Conservation (phyloP, 169 alveolate genomes). For the Plasmodium knowlesi region DNA sequence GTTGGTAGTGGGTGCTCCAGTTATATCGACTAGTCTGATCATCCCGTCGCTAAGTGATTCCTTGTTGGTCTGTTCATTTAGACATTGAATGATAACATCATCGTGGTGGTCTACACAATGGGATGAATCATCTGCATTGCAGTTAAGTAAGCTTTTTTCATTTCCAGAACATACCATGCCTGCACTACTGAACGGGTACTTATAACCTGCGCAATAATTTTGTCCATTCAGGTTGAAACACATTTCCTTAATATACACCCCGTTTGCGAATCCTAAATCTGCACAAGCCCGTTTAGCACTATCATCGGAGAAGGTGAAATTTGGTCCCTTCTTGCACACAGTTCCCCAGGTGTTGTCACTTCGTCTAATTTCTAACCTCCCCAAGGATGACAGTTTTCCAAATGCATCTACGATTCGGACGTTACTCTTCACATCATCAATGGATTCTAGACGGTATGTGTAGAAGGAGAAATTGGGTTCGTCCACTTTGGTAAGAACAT, state of each 20-base stretch:
- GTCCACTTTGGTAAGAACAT: slow-evolving; percentile 77
- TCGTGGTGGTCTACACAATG: slow-evolving; percentile 86
- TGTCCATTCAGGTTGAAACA: slow-evolving; percentile 85
- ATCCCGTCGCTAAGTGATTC: slow-evolving; percentile 83
- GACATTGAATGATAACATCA: slow-evolving; percentile 88
- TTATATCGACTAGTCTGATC: slow-evolving; percentile 83
- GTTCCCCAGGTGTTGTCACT: slow-evolving; percentile 82
- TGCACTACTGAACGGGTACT: slow-evolving; percentile 86
- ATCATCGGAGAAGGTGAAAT: slow-evolving; percentile 81
- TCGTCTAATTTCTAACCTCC: slow-evolving; percentile 86
- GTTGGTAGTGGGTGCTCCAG: slow-evolving; percentile 86
- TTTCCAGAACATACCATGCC: slow-evolving; percentile 87
- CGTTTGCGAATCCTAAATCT: slow-evolving; percentile 88
- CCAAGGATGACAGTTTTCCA: slow-evolving; percentile 87
- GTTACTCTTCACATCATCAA: slow-evolving; percentile 88
- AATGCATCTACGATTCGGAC: slow-evolving; percentile 91
- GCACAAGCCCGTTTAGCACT: slow-evolving; percentile 89
- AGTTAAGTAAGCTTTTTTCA: slow-evolving; percentile 81
- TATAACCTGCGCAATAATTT: slow-evolving; percentile 87
- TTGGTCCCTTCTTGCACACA: slow-evolving; percentile 85
- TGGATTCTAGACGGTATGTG: slow-evolving; percentile 83
- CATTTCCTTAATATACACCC: slow-evolving; percentile 82
- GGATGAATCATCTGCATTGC: slow-evolving; percentile 88
- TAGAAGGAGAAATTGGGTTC: slow-evolving; percentile 77
- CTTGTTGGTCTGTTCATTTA: slow-evolving; percentile 78